Percentiles rank a stretch among this genome's conserved stretches.
phyloP scores from a whole-genome alignment of 2,329 filamentous ascomycete species.

The Paramyrothecium roridum region DNA sequence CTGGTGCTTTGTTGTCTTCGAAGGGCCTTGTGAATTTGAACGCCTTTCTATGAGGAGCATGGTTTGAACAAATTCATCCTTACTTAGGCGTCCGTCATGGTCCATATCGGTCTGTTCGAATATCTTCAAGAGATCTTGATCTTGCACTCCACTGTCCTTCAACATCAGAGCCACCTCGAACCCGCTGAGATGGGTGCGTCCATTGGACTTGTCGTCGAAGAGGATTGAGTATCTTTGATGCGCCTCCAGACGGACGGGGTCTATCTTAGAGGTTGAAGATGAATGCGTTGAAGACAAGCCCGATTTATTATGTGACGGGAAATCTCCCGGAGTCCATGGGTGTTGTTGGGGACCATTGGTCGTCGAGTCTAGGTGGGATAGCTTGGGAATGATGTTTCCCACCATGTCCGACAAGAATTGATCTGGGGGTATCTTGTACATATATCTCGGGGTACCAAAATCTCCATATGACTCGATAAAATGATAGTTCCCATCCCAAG shows the following conservation, averaged over 20 bases:
- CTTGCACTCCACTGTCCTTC: conserved; percentile 10
- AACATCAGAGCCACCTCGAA: conserved; percentile 15
- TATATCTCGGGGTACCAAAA: not conserved
- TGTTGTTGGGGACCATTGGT: too few relatives aligned
- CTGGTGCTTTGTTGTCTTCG: not conserved
- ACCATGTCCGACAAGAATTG: not conserved
- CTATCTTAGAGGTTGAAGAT: too few relatives aligned
- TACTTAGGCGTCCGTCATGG: conserved; percentile 14
- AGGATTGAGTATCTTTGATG: conserved; percentile 4
- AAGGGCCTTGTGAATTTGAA: not conserved
- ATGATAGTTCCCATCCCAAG: conserved; percentile 6
- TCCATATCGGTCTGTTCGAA: conserved; percentile 17
- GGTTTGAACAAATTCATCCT: conserved; percentile 16
- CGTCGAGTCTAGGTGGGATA: too few relatives aligned
- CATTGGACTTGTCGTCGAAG: conserved; percentile 3
- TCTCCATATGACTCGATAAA: conserved; percentile 2
- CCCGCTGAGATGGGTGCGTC: conserved; percentile 12
- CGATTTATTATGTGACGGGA: too few relatives aligned
- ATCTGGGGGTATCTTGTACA: conserved; percentile 5
- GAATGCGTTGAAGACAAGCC: too few relatives aligned
- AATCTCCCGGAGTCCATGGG: too few relatives aligned
- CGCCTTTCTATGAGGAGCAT: conserved; percentile 16
- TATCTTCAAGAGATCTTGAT: conserved; percentile 13
- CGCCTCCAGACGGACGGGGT: too few relatives aligned
- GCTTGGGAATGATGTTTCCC: too few relatives aligned